Conservation (phyloP, 371 early-diverging fungal species). For the Mortierella sp. region DNA sequence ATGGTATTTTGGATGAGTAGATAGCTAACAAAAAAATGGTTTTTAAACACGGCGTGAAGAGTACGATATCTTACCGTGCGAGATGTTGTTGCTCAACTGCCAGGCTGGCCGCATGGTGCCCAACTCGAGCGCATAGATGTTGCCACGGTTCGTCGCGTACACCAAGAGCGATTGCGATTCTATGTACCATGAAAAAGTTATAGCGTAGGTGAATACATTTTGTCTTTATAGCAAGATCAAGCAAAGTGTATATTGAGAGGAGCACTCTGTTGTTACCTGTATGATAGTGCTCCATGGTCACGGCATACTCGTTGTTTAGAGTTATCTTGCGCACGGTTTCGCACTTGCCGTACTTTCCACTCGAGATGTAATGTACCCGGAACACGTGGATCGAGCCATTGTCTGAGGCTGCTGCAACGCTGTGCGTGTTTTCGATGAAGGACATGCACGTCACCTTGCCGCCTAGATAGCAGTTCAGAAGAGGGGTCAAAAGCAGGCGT, state of each 20-base stretch:
- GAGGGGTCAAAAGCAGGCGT: not conserved
- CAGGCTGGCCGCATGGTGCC: slow-evolving; percentile 79
- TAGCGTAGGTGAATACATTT: not conserved
- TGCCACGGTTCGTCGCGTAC: slow-evolving; percentile 84
- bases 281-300: slow-evolving; percentile 79
- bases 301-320: slow-evolving; percentile 77
- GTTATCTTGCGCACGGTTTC: slow-evolving; percentile 67
- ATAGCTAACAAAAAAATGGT: not conserved
- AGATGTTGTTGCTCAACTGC: slow-evolving; percentile 71
- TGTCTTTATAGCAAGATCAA: not conserved
- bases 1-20: not conserved
- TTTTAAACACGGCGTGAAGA: not conserved
- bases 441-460: slow-evolving; percentile 84
- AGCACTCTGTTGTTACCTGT: slow-evolving; percentile 62
- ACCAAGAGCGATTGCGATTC: slow-evolving; percentile 83
- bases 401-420: slow-evolving; percentile 87
- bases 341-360: slow-evolving; percentile 74
- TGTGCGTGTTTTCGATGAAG: slow-evolving; percentile 85
- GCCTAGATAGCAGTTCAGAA: slow-evolving; percentile 58
- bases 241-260: not conserved
- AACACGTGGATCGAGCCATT: slow-evolving; percentile 90
- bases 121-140: slow-evolving; percentile 83
- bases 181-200: slow-evolving; percentile 5
- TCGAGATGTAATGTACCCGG: slow-evolving; percentile 64
- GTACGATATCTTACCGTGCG: slow-evolving; percentile 59